phyloP scores from a whole-genome alignment of 2,329 filamentous ascomycete species.

The Pleoardoris graminearum region DNA sequence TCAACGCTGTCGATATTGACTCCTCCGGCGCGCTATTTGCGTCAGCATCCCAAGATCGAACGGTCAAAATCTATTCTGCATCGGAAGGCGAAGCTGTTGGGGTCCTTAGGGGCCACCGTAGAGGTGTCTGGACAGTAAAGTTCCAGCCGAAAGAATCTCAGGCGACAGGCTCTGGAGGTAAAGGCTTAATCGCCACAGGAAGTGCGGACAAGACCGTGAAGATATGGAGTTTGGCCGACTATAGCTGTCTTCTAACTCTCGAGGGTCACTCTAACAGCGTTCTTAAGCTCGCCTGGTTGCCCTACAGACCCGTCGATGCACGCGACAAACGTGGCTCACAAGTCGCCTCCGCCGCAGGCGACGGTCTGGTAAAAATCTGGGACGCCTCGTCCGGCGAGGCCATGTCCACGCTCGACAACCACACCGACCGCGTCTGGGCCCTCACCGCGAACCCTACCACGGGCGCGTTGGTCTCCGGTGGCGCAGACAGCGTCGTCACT shows the following conservation, averaged over 20 bases:
- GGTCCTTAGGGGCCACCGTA: constrained; percentile 86
- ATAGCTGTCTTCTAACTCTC: constrained; percentile 88
- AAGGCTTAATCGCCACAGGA: constrained; percentile 84
- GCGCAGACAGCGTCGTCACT: constrained; percentile 87
- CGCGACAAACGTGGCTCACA: constrained; percentile 64
- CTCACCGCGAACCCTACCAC: constrained; percentile 67
- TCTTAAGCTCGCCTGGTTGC: constrained; percentile 88
- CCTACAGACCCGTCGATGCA: constrained; percentile 48
- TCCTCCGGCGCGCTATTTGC: constrained; percentile 79
- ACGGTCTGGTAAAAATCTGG: constrained; percentile 97
- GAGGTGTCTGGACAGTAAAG: constrained; percentile 93
- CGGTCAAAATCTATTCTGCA: constrained; percentile 94
- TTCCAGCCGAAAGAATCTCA: constrained; percentile 83
- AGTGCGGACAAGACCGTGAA: constrained; percentile 96
- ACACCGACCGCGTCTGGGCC: constrained; percentile 94
- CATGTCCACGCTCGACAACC: constrained; percentile 91
- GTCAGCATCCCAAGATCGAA: constrained; percentile 94
- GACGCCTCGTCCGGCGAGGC: constrained; percentile 82
- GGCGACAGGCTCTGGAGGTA: constrained; percentile 60
- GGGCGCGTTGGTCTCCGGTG: constrained; percentile 82
- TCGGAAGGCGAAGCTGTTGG: constrained; percentile 89
- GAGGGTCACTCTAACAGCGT: constrained; percentile 97
- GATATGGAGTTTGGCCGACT: constrained; percentile 90
- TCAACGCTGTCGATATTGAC: constrained; percentile 89
- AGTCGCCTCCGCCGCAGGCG: constrained; percentile 85